Percentiles rank a stretch among this genome's conserved stretches.
phyloP scores from a whole-genome alignment of 1,284 basidiomycete genomes.

The Rhodotorula sp. region DNA sequence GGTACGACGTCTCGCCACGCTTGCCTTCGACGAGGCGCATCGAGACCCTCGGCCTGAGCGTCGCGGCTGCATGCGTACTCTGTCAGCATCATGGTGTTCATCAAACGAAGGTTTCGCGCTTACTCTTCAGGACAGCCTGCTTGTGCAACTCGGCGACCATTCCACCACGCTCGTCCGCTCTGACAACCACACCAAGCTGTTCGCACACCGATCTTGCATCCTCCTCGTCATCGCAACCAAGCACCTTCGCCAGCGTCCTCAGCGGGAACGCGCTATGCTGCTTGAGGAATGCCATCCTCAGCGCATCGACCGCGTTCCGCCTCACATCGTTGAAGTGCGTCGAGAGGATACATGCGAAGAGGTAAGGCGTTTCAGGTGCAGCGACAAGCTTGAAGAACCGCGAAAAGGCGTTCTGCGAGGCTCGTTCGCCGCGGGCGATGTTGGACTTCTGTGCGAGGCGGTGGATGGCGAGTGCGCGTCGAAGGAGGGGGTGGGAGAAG shows the following conservation, averaged over 20 bases:
- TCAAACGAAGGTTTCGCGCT: slow-evolving; percentile 3
- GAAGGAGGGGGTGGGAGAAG: slow-evolving; percentile 69
- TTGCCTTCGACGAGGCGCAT: slow-evolving; percentile 73
- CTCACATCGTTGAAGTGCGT: slow-evolving; percentile 56
- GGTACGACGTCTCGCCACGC: slow-evolving; percentile 59
- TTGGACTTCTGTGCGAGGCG: slow-evolving; percentile 76
- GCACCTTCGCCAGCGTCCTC: slow-evolving; percentile 47
- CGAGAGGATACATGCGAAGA: slow-evolving; percentile 57
- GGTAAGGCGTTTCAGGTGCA: slow-evolving; percentile 50
- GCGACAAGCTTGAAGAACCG: slow-evolving; percentile 55
- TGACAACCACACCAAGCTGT: slow-evolving; percentile 44
- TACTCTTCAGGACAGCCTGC: slow-evolving; percentile 27
- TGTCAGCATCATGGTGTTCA: slow-evolving; percentile 61
- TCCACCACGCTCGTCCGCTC: slow-evolving; percentile 22
- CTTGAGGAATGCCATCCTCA: slow-evolving; percentile 53
- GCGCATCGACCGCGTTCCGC: slow-evolving; percentile 54
- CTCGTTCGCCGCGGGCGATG: slow-evolving; percentile 54
- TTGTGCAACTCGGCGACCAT: slow-evolving; percentile 37
- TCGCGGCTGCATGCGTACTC: slow-evolving; percentile 8
- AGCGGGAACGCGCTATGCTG: slow-evolving; percentile 48
- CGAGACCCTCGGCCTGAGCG: slow-evolving; percentile 41
- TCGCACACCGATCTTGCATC: slow-evolving; percentile 48
- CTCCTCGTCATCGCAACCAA: slow-evolving; percentile 53
- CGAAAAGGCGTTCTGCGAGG: slow-evolving; percentile 60
- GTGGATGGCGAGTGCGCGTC: slow-evolving; percentile 76